Percentiles rank a stretch among this genome's conserved stretches.
These are phyloP conservation scores for Termitomyces sp. DNA, from an alignment of 768 basidiomycete genomes.

Conservation along the genomic window DNA sequence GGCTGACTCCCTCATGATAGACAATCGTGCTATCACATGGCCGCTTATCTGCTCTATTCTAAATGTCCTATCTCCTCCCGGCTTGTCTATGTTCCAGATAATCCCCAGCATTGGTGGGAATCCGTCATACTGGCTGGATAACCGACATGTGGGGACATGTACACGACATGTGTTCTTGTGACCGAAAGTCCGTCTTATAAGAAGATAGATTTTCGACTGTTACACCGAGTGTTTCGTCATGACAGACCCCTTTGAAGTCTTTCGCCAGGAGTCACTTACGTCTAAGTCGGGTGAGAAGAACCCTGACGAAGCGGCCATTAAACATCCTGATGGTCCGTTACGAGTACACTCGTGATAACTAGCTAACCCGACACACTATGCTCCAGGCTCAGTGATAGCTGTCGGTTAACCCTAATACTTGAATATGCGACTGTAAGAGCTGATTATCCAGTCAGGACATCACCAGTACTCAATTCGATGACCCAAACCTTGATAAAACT, in stretches of 20 bases:
- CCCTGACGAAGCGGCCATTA: constrained; percentile 14
- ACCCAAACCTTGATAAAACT: constrained; percentile 41
- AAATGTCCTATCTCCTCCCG: neutral
- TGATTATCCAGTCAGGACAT: constrained; percentile 19
- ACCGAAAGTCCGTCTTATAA: constrained; percentile 3
- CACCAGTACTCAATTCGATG: constrained; percentile 34
- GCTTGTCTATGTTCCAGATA: neutral
- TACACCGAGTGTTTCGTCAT: constrained; percentile 13
- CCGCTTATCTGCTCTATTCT: neutral
- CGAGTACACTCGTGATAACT: neutral
- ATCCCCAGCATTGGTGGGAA: constrained; percentile 6
- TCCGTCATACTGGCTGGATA: neutral
- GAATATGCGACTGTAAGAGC: neutral
- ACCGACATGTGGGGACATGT: constrained; percentile 4
- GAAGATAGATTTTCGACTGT: neutral
- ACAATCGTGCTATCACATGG: constrained; percentile 5
- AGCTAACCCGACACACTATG: neutral
- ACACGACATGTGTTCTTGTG: constrained; percentile 7
- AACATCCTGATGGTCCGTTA: constrained; percentile 22
- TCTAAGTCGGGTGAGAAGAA: constrained; percentile 21
- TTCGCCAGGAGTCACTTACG: constrained; percentile 17
- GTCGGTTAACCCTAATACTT: constrained; percentile 14
- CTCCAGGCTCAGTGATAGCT: constrained; percentile 24
- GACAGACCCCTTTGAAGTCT: constrained; percentile 21
- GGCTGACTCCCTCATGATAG: neutral